Percentiles rank a stretch among this genome's conserved stretches.
Evolutionary conservation across 345 rosid genomes (phyloP).

Genomic region (Linum tenue): DNA sequence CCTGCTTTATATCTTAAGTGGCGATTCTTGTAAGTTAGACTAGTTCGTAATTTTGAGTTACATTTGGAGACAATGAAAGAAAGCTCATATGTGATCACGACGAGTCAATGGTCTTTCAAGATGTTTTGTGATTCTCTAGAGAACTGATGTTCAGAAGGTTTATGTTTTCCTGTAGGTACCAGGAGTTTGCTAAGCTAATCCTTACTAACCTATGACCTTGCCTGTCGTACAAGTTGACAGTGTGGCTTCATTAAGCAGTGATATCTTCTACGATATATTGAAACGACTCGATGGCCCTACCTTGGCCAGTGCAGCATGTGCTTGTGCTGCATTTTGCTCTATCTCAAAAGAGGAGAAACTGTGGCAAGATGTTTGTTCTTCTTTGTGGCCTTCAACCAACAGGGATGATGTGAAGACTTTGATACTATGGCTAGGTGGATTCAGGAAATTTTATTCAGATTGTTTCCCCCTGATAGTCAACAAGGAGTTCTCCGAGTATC

Average conservation of each 20-base stretch:
- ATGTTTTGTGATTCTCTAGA: neutral
- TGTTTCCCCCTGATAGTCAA: constrained; percentile 70
- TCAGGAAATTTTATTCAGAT: constrained; percentile 62
- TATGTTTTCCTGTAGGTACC: neutral
- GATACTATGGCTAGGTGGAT: constrained; percentile 56
- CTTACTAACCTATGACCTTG: constrained; percentile 18
- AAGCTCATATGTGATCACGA: neutral
- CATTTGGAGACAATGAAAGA: too few relatives aligned
- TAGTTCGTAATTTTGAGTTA: too few relatives aligned
- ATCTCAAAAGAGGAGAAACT: constrained; percentile 62
- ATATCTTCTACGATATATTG: constrained; percentile 62
- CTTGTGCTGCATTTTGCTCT: constrained; percentile 56
- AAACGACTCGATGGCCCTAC: constrained; percentile 67
- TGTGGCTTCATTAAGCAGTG: constrained; percentile 43
- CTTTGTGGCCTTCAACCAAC: constrained; percentile 68
- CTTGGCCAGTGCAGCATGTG: constrained; percentile 67
- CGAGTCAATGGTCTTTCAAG: neutral
- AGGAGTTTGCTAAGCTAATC: constrained; percentile 2
- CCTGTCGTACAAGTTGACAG: constrained; percentile 33
- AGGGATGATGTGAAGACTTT: constrained; percentile 54
- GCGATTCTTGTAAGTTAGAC: too few relatives aligned
- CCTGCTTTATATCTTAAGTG: too few relatives aligned
- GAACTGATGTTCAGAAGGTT: neutral
- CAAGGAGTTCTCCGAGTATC: constrained; percentile 49
- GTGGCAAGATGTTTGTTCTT: constrained; percentile 68